phyloP scores from a whole-genome alignment of 2,329 filamentous ascomycete species.

The Pyrenophora teres region DNA sequence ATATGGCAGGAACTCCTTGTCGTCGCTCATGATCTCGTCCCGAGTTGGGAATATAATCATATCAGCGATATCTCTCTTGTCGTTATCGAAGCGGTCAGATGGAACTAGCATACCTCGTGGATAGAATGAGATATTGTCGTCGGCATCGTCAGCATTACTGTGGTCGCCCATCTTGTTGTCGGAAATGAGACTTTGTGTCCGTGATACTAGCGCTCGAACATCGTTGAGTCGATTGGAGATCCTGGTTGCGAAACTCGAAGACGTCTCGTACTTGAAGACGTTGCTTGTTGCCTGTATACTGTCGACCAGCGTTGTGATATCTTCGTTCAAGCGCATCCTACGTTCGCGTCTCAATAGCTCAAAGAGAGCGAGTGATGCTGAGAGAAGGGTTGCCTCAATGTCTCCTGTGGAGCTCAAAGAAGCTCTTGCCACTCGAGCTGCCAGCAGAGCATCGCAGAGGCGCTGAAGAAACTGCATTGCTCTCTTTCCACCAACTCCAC shows the following conservation, averaged over 20 bases:
- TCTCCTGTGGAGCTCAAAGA: not conserved
- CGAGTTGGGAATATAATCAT: slow-evolving; percentile 41
- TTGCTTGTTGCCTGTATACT: slow-evolving; percentile 11
- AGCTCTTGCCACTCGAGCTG: not conserved
- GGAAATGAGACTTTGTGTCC: slow-evolving; percentile 23
- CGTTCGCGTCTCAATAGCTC: slow-evolving; percentile 27
- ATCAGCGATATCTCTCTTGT: slow-evolving; percentile 36
- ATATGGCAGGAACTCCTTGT: slow-evolving; percentile 44
- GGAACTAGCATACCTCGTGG: slow-evolving; percentile 31
- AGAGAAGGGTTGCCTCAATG: slow-evolving; percentile 11
- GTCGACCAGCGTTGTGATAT: slow-evolving; percentile 15
- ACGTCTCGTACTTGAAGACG: not conserved
- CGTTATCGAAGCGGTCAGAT: slow-evolving; percentile 39
- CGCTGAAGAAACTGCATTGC: slow-evolving; percentile 41
- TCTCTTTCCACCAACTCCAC: slow-evolving; percentile 36
- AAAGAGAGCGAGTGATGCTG: slow-evolving; percentile 17
- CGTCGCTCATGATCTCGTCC: slow-evolving; percentile 45
- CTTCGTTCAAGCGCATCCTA: slow-evolving; percentile 28
- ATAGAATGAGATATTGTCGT: slow-evolving; percentile 21
- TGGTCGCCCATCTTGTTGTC: not conserved
- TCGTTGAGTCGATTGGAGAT: slow-evolving; percentile 9
- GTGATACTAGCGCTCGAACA: slow-evolving; percentile 22
- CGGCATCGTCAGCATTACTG: not conserved
- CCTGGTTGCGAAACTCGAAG: not conserved
- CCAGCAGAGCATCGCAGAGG: slow-evolving; percentile 20